Percentiles rank a stretch among this genome's conserved stretches.
phyloP scores from a whole-genome alignment of 176 grass and related monocot species.

The Phyllostachys edulis region DNA sequence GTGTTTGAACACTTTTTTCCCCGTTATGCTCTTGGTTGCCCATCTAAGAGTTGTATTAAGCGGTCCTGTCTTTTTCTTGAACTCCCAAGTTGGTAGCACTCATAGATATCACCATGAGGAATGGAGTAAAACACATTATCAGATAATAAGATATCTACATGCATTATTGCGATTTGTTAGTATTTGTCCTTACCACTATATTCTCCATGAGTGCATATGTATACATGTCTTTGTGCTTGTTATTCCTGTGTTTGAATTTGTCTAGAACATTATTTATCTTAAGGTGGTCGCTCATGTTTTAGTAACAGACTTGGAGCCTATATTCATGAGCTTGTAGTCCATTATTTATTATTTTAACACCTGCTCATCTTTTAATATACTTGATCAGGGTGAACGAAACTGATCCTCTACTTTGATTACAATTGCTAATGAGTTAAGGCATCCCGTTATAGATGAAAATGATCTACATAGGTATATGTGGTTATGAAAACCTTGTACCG shows the following conservation, averaged over 20 bases:
- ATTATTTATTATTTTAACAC: background rate
- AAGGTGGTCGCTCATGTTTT: background rate
- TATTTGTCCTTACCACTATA: background rate
- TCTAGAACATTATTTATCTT: background rate
- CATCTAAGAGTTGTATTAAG: background rate
- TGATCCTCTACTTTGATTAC: background rate
- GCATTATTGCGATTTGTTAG: background rate
- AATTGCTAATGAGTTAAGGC: background rate
- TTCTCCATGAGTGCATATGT: background rate
- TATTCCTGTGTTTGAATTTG: conserved; percentile 14
- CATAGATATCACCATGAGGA: background rate
- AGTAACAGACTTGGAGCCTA: background rate
- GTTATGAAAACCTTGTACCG: conserved; percentile 16
- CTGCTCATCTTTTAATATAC: background rate
- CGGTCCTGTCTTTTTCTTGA: background rate
- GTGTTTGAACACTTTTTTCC: background rate
- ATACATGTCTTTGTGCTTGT: conserved; percentile 10
- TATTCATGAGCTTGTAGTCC: background rate
- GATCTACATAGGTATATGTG: background rate
- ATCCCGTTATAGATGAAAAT: background rate
- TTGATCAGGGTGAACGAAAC: background rate
- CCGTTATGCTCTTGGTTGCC: background rate
- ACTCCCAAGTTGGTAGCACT: background rate
- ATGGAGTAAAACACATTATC: background rate
- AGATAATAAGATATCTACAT: background rate